These are phyloP conservation scores for Pseudoneurospora amorphoporcata DNA, from an alignment of 495 filamentous ascomycete species.

Conservation along the genomic window DNA sequence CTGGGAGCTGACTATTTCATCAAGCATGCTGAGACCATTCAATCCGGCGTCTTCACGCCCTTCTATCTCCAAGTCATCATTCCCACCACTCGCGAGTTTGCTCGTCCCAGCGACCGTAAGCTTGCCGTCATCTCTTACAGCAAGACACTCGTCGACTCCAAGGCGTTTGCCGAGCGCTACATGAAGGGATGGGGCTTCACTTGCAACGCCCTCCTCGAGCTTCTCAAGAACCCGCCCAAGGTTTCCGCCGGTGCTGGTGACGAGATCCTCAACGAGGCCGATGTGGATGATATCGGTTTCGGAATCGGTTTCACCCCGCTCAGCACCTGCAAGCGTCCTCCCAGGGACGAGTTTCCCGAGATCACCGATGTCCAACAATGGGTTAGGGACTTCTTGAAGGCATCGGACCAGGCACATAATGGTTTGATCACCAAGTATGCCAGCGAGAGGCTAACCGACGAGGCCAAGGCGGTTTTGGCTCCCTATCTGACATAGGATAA, in stretches of 20 bases:
- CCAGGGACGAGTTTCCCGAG: conserved; percentile 70
- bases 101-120: conserved; percentile 81
- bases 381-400: conserved; percentile 62
- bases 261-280: conserved; percentile 68
- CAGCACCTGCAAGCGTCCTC: conserved; percentile 65
- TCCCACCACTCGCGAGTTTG: conserved; percentile 77
- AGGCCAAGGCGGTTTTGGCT: conserved; percentile 30
- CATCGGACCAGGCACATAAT: conserved; percentile 32
- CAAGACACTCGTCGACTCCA: conserved; percentile 75
- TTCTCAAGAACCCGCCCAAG: conserved; percentile 77
- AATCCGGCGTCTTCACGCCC: conserved; percentile 67
- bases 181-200: conserved; percentile 86
- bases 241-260: conserved; percentile 52
- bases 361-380: conserved; percentile 68
- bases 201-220: conserved; percentile 72
- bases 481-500: conserved; percentile 28
- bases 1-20: conserved; percentile 86
- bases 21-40: conserved; percentile 65
- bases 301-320: conserved; percentile 87
- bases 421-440: conserved; percentile 30
- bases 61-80: conserved; percentile 80
- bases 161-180: conserved; percentile 62
- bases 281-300: conserved; percentile 90
- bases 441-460: conserved; percentile 25
- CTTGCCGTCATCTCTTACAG: conserved; percentile 84